Percentiles rank a stretch among this genome's conserved stretches.
Conservation (phyloP, 1,139 yeast genomes). For the Geotrichum carabidarum region DNA sequence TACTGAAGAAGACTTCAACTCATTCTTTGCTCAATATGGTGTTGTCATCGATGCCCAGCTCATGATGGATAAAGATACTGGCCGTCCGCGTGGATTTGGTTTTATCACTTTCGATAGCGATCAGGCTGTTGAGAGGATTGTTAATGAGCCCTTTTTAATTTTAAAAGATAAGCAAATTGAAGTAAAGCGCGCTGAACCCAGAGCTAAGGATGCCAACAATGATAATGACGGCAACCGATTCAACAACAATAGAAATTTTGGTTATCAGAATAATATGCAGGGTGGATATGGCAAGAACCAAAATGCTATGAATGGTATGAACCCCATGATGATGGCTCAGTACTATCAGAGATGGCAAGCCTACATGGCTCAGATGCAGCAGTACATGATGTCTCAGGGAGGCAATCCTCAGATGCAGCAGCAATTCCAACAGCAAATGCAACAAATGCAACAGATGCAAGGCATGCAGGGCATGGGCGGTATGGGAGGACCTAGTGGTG, state of each 20-base stretch:
- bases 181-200: slow-evolving; percentile 96
- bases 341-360: slow-evolving; percentile 85
- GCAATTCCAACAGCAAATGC: slow-evolving; percentile 32
- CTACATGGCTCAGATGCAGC: slow-evolving; percentile 44
- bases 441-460: slow-evolving; percentile 27
- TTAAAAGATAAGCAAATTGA: slow-evolving; percentile 91
- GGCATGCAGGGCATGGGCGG: slow-evolving; percentile 15
- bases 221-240: slow-evolving; percentile 23
- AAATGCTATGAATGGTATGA: slow-evolving; percentile 44
- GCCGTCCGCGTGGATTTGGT: slow-evolving; percentile 96
- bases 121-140: slow-evolving; percentile 88
- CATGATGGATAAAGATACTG: slow-evolving; percentile 97
- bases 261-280: slow-evolving; percentile 17
- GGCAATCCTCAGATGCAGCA: slow-evolving; percentile 46
- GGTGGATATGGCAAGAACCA: slow-evolving; percentile 19
- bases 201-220: slow-evolving; percentile 35
- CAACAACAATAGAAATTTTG: slow-evolving; percentile 25
- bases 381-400: slow-evolving; percentile 35
- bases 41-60: slow-evolving; percentile 93
- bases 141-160: slow-evolving; percentile 73
- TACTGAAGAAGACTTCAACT: slow-evolving; percentile 84
- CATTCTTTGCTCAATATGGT: slow-evolving; percentile 85
- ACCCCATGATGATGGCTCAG: slow-evolving; percentile 82
- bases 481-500: slow-evolving; percentile 8
- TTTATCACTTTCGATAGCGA: slow-evolving; percentile 95